phyloP scores from a whole-genome alignment of 179 eudicot genomes.

The Gypsophila paniculata region DNA sequence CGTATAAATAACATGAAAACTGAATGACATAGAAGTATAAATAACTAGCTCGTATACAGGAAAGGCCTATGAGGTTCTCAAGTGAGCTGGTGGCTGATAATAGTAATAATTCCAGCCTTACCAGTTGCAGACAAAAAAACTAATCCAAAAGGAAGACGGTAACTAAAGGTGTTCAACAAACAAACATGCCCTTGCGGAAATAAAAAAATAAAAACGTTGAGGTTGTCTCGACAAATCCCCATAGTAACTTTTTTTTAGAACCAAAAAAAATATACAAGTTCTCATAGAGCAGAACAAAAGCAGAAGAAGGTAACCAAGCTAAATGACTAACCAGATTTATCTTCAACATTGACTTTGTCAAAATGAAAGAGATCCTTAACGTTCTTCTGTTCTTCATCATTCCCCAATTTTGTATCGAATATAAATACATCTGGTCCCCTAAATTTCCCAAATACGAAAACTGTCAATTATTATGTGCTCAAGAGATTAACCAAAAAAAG shows the following conservation, averaged over 20 bases:
- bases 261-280: not conserved
- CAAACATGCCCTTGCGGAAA: not conserved
- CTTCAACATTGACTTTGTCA: slow-evolving; percentile 35
- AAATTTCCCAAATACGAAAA: slow-evolving; percentile 17
- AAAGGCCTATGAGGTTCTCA: slow-evolving; percentile 4
- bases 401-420: slow-evolving; percentile 65
- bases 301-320: not conserved
- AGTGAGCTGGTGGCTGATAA: slow-evolving; percentile 1
- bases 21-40: not conserved
- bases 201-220: not conserved
- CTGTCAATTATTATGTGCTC: not conserved
- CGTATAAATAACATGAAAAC: slow-evolving; percentile 3
- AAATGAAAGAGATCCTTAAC: slow-evolving; percentile 62
- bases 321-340: slow-evolving; percentile 63
- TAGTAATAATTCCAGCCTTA: not conserved
- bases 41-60: not conserved
- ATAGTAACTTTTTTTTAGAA: not conserved
- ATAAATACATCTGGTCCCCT: slow-evolving; percentile 75
- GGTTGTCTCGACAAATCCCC: not conserved
- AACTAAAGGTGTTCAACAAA: not conserved
- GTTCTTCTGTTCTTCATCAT: slow-evolving; percentile 56
- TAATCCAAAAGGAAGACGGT: not conserved
- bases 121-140: not conserved
- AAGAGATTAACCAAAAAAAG: not conserved
- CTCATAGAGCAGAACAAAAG: not conserved